Percentiles rank a stretch among this genome's conserved stretches.
Conservation (phyloP, 192 early-diverging fungal genomes). For the Paraglomus occultum region DNA sequence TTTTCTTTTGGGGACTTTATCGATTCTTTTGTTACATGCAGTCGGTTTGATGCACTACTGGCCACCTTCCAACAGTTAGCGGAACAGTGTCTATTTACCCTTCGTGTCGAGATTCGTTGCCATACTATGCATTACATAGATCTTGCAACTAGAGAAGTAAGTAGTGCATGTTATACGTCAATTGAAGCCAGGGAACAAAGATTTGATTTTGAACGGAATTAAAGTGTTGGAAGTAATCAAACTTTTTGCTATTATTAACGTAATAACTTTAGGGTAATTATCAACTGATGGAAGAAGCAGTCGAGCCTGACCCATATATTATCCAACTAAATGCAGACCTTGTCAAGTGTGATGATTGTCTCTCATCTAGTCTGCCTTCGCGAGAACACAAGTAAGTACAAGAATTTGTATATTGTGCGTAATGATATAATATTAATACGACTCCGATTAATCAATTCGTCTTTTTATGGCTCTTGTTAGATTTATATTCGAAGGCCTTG, state of each 20-base stretch:
- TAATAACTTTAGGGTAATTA: constrained; percentile 68
- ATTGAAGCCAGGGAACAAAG: no score
- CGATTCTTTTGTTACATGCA: constrained; percentile 24
- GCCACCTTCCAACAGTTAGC: constrained; percentile 72
- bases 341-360: constrained; percentile 70
- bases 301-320: constrained; percentile 88
- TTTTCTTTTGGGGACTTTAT: background rate
- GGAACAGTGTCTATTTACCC: constrained; percentile 73
- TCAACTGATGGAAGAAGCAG: constrained; percentile 66
- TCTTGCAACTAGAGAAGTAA: constrained; percentile 83
- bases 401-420: background rate
- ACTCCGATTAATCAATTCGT: background rate
- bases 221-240: background rate
- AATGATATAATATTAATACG: background rate
- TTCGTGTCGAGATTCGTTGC: constrained; percentile 81
- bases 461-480: constrained; percentile 33
- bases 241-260: constrained; percentile 7
- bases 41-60: constrained; percentile 52
- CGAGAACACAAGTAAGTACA: constrained; percentile 57
- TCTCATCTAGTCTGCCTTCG: constrained; percentile 58
- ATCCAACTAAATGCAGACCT: constrained; percentile 78
- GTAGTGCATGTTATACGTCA: background rate
- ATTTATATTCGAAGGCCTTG: constrained; percentile 83
- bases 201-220: background rate
- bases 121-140: constrained; percentile 88